phyloP scores from a whole-genome alignment of 1,284 basidiomycete genomes.

The Puccinia polysora region DNA sequence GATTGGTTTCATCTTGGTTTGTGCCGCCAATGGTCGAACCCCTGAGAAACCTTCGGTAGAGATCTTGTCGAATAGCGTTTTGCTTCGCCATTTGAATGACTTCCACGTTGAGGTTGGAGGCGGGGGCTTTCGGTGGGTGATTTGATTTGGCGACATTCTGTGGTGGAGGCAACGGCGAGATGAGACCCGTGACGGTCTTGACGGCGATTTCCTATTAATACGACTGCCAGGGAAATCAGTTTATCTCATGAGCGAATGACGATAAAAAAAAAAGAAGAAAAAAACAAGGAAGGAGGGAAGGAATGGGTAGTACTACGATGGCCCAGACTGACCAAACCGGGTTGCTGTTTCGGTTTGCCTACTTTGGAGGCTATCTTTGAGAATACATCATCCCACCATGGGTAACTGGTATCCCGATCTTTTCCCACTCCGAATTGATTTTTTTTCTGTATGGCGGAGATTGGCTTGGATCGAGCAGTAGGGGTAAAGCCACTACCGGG shows the following conservation, averaged over 20 bases:
- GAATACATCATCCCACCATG: slow-evolving; percentile 48
- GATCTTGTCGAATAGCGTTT: slow-evolving; percentile 3
- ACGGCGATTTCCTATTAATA: too few relatives aligned
- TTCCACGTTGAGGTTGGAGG: slow-evolving; percentile 6
- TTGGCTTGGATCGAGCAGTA: slow-evolving; percentile 44
- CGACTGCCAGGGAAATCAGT: neutral
- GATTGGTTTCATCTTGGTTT: slow-evolving; percentile 6
- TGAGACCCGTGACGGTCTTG: slow-evolving; percentile 1
- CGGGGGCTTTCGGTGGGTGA: neutral
- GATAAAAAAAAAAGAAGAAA: neutral
- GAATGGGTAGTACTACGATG: neutral
- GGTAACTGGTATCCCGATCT: slow-evolving; percentile 45
- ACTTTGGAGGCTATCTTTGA: slow-evolving; percentile 44
- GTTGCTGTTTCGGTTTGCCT: neutral
- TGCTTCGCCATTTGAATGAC: slow-evolving; percentile 2
- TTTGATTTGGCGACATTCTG: neutral
- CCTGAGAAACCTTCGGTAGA: slow-evolving; percentile 19
- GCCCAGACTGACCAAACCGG: neutral
- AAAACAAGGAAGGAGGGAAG: neutral
- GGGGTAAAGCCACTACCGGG: slow-evolving; percentile 44
- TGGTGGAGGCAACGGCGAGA: slow-evolving; percentile 10
- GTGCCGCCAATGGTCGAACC: slow-evolving; percentile 18
- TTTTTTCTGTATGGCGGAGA: slow-evolving; percentile 45
- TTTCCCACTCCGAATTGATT: slow-evolving; percentile 46
- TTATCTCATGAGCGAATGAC: neutral